Evolutionary conservation across 2,329 filamentous ascomycete genomes (phyloP), one percentile per base, ranked within the genome.

Genomic region (Coniochaeta hoffmannii): DNA sequence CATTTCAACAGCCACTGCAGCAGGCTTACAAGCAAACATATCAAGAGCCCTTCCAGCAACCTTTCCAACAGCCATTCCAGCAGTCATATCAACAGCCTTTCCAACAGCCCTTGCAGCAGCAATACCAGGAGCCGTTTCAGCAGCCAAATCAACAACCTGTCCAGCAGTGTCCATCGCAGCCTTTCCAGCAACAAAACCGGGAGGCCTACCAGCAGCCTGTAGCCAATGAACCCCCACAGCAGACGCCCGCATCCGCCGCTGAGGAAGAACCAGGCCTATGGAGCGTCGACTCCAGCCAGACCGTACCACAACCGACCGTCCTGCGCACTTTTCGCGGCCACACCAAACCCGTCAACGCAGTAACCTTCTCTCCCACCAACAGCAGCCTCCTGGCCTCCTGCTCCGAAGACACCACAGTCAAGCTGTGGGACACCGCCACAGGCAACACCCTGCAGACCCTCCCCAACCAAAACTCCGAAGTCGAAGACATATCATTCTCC

Each of bases 381-480:
- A 44, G 19, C 11, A 15, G 7, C n/a, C 24, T 52, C 4, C 7
- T 57, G 19, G 52, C 52, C 2, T 57, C 55, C n/a, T 52, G 55
- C 10, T 57, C 52, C n/a, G 34, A 57, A 35, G 55, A 57, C 24
- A 34, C 10, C 32, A 53, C 46, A 5, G 35, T 55, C n/a, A 19
- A 34, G 24, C 28, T 57, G 8, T 57, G 55, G 55, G 53, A 57
- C 24, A 44, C 49, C 3, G 31, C 24, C 24, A 52, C 24, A 17
- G 55, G 52, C 7, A 28, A n/a, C 15, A 8, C 17, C n/a, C 17
- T 32, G 4, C 41, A 52, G 10, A 53, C 38, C 2, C 50, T 57
- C 14, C 8, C 5, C 12, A 53, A 22, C 28, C 53, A 57, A 31
- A 19, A 15, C 12, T 4, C 4, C 17, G 15, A 19, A n/a, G 22